Percentiles rank a stretch among this genome's conserved stretches.
Conservation (phyloP, 257 asterid species). For the Plectranthus barbatus region DNA sequence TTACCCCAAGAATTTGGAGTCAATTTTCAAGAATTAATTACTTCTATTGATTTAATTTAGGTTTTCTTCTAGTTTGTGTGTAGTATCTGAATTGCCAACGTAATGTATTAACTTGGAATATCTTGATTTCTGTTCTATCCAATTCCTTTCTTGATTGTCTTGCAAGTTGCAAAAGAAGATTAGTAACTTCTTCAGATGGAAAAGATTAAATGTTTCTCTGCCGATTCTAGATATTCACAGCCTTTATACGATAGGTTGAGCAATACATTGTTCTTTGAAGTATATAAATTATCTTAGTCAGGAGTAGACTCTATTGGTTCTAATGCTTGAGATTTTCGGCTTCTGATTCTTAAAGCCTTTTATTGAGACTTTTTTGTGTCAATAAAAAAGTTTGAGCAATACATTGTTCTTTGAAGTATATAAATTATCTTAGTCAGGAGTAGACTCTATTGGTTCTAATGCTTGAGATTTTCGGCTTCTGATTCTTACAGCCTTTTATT, state of each 20-base stretch:
- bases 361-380: conserved; percentile 9
- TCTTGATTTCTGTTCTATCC: background rate
- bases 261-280: background rate
- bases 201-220: too few relatives aligned
- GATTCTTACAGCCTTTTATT: conserved; percentile 9
- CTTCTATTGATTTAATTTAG: background rate
- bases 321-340: conserved; percentile 1
- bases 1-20: background rate
- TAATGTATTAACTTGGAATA: background rate
- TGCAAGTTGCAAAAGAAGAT: background rate
- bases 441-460: background rate
- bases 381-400: too few relatives aligned
- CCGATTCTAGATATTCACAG: too few relatives aligned
- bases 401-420: background rate
- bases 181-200: background rate
- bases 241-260: too few relatives aligned
- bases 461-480: conserved; percentile 8
- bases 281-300: background rate
- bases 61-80: conserved; percentile 4
- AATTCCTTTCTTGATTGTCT: conserved; percentile 1
- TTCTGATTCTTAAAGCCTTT: conserved; percentile 10
- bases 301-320: conserved; percentile 1
- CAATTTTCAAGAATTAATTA: background rate
- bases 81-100: background rate
- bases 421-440: background rate